phyloP scores from a whole-genome alignment of 1,139 yeast species.

The Candida tetrigidarum region DNA sequence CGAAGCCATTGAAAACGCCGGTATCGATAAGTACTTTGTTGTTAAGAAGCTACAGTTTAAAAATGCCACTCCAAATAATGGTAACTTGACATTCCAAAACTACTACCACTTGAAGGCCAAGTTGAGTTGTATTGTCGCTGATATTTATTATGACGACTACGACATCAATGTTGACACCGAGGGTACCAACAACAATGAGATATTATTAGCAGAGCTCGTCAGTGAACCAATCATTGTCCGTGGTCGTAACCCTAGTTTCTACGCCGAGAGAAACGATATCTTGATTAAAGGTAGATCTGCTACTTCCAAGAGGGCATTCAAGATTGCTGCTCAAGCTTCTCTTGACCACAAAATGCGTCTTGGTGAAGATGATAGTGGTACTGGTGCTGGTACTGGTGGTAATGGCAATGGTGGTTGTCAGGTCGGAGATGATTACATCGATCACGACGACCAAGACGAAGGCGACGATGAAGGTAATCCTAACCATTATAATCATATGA shows the following conservation, averaged over 20 bases:
- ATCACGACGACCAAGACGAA: constrained; percentile 14
- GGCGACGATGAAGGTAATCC: constrained; percentile 12
- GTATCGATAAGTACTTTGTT: constrained; percentile 37
- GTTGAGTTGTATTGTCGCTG: constrained; percentile 50
- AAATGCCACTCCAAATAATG: constrained; percentile 68
- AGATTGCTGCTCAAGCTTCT: constrained; percentile 18
- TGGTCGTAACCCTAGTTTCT: constrained; percentile 69
- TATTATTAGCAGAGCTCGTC: constrained; percentile 34
- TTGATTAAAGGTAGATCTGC: constrained; percentile 36
- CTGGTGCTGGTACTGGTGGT: too few species aligned
- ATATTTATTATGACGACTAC: constrained; percentile 46
- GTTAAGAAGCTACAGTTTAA: constrained; percentile 57
- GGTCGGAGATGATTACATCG: constrained; percentile 15
- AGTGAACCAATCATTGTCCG: constrained; percentile 64
- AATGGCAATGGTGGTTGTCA: constrained; percentile 12
- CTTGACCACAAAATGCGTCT: constrained; percentile 9
- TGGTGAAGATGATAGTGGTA: constrained; percentile 11
- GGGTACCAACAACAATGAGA: constrained; percentile 31
- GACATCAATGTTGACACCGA: constrained; percentile 31
- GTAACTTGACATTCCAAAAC: constrained; percentile 58
- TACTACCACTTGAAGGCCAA: constrained; percentile 55
- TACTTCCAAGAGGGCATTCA: constrained; percentile 26
- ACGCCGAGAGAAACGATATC: constrained; percentile 58
- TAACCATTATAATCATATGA: constrained; percentile 1
- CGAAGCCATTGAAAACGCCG: constrained; percentile 24